Evolutionary conservation across 352 stramenopile species (phyloP).

Genomic region (Pythium monospermum): DNA sequence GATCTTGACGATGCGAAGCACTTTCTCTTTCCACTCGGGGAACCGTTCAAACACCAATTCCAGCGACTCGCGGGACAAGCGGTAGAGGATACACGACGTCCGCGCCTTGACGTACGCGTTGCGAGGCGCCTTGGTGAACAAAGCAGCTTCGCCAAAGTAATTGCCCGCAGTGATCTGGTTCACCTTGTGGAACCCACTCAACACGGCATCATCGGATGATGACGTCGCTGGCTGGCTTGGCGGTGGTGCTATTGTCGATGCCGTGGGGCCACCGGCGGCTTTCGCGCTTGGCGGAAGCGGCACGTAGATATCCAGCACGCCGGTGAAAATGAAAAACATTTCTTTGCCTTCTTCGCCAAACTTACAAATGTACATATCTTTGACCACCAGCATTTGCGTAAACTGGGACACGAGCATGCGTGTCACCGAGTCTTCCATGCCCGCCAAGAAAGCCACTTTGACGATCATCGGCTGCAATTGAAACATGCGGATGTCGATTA

Average conservation of each 20-base stretch:
- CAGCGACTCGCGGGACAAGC: slow-evolving; percentile 35
- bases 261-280: neutral
- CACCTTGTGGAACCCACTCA: slow-evolving; percentile 22
- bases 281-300: slow-evolving; percentile 1
- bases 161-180: slow-evolving; percentile 30
- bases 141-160: slow-evolving; percentile 38
- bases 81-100: slow-evolving; percentile 48
- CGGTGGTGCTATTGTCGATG: neutral
- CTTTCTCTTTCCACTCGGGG: slow-evolving; percentile 58
- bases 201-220: slow-evolving; percentile 5
- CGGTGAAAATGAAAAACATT: slow-evolving; percentile 63
- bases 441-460: slow-evolving; percentile 49
- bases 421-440: slow-evolving; percentile 37
- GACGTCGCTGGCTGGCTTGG: neutral
- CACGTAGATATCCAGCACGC: slow-evolving; percentile 33
- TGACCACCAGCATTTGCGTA: slow-evolving; percentile 37
- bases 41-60: slow-evolving; percentile 59
- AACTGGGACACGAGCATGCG: slow-evolving; percentile 50
- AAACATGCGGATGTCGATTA: slow-evolving; percentile 49
- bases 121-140: slow-evolving; percentile 32
- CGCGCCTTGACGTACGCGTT: slow-evolving; percentile 35
- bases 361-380: slow-evolving; percentile 40
- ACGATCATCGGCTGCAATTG: slow-evolving; percentile 48
- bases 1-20: slow-evolving; percentile 51
- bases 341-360: slow-evolving; percentile 44